These are phyloP conservation scores for Penicillium freii DNA, from an alignment of 2,329 filamentous ascomycete species.

Conservation along the genomic window DNA sequence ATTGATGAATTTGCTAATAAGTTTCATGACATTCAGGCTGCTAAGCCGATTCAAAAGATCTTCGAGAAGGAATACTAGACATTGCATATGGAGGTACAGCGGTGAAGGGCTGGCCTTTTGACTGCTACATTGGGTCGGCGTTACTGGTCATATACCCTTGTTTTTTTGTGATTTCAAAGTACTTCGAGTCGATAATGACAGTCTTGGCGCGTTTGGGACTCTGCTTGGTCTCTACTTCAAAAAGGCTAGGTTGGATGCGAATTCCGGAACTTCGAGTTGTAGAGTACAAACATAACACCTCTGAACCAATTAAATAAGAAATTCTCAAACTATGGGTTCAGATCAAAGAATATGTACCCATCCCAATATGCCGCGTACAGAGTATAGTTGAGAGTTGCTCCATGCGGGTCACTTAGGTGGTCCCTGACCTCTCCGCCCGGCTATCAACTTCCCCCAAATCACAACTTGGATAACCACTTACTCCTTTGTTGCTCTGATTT, in stretches of 20 bases:
- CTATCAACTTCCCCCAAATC: slow-evolving; percentile 12
- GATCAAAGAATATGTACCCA: not conserved
- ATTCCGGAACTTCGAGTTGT: not conserved
- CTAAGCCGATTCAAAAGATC: slow-evolving; percentile 81
- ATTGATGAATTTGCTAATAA: slow-evolving; percentile 9
- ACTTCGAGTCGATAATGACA: not conserved
- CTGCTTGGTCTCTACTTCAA: not conserved
- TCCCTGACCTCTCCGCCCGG: slow-evolving; percentile 24
- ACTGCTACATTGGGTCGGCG: slow-evolving; percentile 22
- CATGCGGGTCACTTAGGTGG: slow-evolving; percentile 6
- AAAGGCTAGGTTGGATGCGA: not conserved
- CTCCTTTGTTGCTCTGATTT: slow-evolving; percentile 5
- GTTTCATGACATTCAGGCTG: slow-evolving; percentile 56
- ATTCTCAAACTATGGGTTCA: not conserved
- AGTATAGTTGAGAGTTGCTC: not conserved
- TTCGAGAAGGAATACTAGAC: slow-evolving; percentile 68
- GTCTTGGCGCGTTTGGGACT: not conserved
- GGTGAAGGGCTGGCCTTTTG: slow-evolving; percentile 8
- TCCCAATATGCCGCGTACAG: not conserved
- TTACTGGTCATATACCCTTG: slow-evolving; percentile 29
- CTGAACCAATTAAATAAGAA: not conserved
- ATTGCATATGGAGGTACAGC: slow-evolving; percentile 5
- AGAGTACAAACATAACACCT: not conserved
- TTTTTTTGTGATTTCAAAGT: slow-evolving; percentile 14
- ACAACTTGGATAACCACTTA: slow-evolving; percentile 11